A percentile compares a stretch with the other conserved stretches of the same genome.
These are phyloP conservation scores for Xylaria sp. DNA, from an alignment of 2,329 filamentous ascomycete genomes.

Conservation along the genomic window DNA sequence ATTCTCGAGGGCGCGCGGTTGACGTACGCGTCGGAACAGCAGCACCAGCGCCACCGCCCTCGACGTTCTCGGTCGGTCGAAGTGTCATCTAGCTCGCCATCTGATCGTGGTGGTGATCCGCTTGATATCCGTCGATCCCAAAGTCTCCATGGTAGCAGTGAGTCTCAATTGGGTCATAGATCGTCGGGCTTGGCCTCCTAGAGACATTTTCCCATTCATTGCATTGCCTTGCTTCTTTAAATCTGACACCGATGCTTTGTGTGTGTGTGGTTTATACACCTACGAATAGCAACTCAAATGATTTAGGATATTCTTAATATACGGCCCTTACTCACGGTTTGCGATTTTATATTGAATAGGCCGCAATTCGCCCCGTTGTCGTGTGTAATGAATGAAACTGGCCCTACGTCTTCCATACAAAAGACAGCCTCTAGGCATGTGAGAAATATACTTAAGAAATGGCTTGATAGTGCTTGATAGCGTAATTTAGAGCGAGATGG, in stretches of 20 bases:
- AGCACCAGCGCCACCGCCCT: background rate
- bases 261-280: too few species aligned
- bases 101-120: conserved; percentile 17
- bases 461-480: background rate
- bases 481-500: background rate
- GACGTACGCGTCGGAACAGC: conserved; percentile 9
- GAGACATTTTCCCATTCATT: background rate
- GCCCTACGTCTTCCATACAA: background rate
- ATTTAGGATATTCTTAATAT: background rate
- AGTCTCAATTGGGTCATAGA: conserved; percentile 8
- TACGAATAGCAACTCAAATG: background rate
- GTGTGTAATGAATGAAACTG: background rate
- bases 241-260: background rate
- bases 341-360: background rate
- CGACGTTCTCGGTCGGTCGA: conserved; percentile 31
- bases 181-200: conserved; percentile 3
- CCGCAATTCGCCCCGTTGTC: background rate
- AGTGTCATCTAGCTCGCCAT: conserved; percentile 5
- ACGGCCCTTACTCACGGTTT: background rate
- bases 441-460: background rate
- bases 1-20: conserved; percentile 42
- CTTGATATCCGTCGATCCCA: conserved; percentile 25
- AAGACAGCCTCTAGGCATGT: too few species aligned
- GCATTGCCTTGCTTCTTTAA: background rate
- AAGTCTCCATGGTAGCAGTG: conserved; percentile 25